Base-by-base conservation (phyloP, 2,329 filamentous ascomycete species). In the Fusarium lyarnte region DNA sequence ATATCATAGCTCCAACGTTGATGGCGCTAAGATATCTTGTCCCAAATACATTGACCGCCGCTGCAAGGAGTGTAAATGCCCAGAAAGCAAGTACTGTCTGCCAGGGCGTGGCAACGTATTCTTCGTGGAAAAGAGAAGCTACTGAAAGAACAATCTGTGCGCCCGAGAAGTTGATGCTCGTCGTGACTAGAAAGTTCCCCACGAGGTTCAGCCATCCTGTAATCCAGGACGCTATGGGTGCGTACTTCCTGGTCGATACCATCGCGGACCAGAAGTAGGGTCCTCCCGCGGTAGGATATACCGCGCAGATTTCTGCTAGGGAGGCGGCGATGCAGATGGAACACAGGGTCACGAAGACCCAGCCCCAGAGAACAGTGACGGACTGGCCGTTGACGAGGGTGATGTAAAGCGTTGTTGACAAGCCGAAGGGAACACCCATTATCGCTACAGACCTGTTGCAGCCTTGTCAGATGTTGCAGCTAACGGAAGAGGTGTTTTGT, bases 41-140 rank as follows among this genome's bases (percentile, higher is more conserved):
- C 31, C 87, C 85, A 73, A 93, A 92, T 11, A 89, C 89, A 73
- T 94, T 94, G 79, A 93, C 84, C 59, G 89, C 66, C 69, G 92
- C 90, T 46, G 90, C 90, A 25, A 88, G 81, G 33, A 91, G 67
- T 66, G 89, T 92, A 76, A 91, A 90, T 21, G 84, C 91, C 74
- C 92, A 88, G 80, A 93, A 94, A 70, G 93, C 91, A 46, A 93
- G 82, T 77, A 94, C 93, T 63, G 93, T 91, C 79, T 94, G 91
- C 90, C 91, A 94, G 23, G 87, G 76, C 72, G 91, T 82, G 6
- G 88, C 76, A 41, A 85, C 84, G 76, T 90, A 94, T 68, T 82
- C 84, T 8, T 89, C 84, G 74, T 92, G 82, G 79, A 91, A 88
- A 61, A 94, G 82, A 23, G 88, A 85, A 65, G 93, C 91, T 57